A percentile compares a stretch with the other conserved stretches of the same genome.
Evolutionary conservation across 352 stramenopile genomes (phyloP).

Genomic region (Phytopythium vexans): DNA sequence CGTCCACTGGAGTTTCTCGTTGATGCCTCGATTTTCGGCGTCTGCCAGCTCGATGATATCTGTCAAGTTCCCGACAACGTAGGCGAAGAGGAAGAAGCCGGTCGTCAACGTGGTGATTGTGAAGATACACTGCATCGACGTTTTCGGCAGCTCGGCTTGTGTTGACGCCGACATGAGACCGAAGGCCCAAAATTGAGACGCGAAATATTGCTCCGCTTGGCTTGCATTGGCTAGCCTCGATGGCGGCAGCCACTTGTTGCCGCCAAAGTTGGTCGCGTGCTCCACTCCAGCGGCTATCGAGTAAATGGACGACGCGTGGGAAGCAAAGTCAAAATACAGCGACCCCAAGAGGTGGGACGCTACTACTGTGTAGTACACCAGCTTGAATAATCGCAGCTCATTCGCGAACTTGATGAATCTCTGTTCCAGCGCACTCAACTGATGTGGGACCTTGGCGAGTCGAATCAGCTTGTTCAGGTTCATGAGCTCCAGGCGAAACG

Average conservation of each 20-base stretch:
- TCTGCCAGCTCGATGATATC: constrained; percentile 48
- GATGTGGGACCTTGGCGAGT: constrained; percentile 27
- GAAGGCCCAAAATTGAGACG: constrained; percentile 53
- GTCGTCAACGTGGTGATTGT: constrained; percentile 35
- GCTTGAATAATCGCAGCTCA: constrained; percentile 42
- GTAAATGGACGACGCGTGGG: constrained; percentile 11
- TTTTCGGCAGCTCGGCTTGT: constrained; percentile 38
- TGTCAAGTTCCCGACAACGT: constrained; percentile 52
- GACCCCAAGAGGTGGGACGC: constrained; percentile 43
- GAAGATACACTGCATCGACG: constrained; percentile 35
- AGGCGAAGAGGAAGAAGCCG: constrained; percentile 57
- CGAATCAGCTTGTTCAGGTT: constrained; percentile 60
- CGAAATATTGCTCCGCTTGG: constrained; percentile 33
- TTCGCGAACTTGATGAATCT: constrained; percentile 39
- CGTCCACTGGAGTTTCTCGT: constrained; percentile 37
- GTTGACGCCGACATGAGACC: constrained; percentile 56
- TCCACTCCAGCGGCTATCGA: constrained; percentile 1
- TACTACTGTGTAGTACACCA: constrained; percentile 52
- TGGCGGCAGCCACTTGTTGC: constrained; percentile 33
- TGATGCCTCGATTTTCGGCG: constrained; percentile 46
- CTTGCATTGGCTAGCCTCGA: constrained; percentile 18
- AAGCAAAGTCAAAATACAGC: constrained; percentile 56
- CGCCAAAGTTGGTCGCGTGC: constrained; percentile 22
- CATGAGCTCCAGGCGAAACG: constrained; percentile 28
- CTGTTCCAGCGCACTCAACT: constrained; percentile 28